A percentile compares a stretch with the other conserved stretches of the same genome.
phyloP scores from a whole-genome alignment of 1,284 basidiomycete genomes.

The Malassezia japonica region DNA sequence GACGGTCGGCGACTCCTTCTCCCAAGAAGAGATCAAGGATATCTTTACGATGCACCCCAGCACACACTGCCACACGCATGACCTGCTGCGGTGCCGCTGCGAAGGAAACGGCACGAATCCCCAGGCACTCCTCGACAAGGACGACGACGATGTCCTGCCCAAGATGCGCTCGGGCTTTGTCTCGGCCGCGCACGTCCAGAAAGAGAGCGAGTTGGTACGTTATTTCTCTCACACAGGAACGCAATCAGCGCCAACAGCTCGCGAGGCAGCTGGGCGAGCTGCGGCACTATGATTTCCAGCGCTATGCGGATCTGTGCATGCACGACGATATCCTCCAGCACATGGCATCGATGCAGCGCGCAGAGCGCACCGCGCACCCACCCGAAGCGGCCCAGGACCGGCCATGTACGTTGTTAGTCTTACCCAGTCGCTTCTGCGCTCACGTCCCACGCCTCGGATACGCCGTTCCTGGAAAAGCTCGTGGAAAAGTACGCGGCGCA shows the following conservation, averaged over 20 bases:
- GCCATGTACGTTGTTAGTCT: not conserved
- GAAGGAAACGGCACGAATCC: conserved; percentile 25
- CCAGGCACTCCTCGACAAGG: conserved; percentile 1
- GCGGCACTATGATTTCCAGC: conserved; percentile 11
- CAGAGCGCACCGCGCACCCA: too few relatives aligned
- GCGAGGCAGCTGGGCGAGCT: conserved; percentile 5
- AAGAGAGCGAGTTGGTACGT: not conserved
- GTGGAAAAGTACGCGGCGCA: not conserved
- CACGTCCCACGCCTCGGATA: not conserved
- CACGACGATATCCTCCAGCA: not conserved
- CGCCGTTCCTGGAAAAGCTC: not conserved
- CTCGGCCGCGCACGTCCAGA: conserved; percentile 4
- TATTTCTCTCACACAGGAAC: not conserved
- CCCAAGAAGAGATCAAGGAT: conserved; percentile 53
- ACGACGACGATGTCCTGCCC: conserved; percentile 1
- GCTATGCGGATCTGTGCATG: not conserved
- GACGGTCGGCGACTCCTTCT: conserved; percentile 24
- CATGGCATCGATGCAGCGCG: not conserved
- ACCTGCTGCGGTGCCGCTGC: conserved; percentile 48
- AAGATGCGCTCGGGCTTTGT: conserved; percentile 10
- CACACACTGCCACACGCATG: conserved; percentile 82
- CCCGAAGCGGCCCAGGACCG: not conserved
- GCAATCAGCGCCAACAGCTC: conserved; percentile 4
- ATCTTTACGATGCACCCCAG: conserved; percentile 76
- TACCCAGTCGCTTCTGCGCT: not conserved